Evolutionary conservation across 441 rosid genomes (phyloP).

Genomic region (Metrosideros polymorpha): DNA sequence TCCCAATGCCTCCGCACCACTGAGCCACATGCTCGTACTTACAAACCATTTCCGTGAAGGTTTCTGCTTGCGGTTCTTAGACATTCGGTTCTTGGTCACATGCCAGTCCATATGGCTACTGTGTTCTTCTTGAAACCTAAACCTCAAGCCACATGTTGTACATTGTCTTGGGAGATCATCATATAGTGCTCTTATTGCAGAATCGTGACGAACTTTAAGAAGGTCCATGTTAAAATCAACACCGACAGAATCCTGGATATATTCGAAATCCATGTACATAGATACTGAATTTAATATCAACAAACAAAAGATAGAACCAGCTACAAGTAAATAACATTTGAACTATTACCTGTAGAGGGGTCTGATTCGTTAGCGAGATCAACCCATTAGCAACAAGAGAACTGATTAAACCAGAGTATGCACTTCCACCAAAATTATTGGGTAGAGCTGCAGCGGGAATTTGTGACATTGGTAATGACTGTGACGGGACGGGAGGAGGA

Average conservation of each 20-base stretch:
- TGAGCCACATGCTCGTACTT: constrained; percentile 91
- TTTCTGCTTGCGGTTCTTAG: constrained; percentile 89
- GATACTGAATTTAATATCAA: constrained; percentile 8
- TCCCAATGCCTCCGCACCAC: constrained; percentile 97
- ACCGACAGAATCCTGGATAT: constrained; percentile 57
- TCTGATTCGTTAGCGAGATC: constrained; percentile 56
- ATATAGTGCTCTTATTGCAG: constrained; percentile 67
- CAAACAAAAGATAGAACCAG: not conserved
- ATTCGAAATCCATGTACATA: constrained; percentile 7
- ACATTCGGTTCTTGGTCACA: constrained; percentile 93
- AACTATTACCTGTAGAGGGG: constrained; percentile 53
- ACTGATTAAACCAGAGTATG: constrained; percentile 73
- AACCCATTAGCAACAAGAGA: constrained; percentile 93
- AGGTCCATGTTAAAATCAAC: constrained; percentile 75
- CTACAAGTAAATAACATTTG: not conserved
- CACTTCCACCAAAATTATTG: constrained; percentile 42
- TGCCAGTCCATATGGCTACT: constrained; percentile 99
- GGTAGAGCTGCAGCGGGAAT: constrained; percentile 30
- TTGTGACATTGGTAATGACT: constrained; percentile 34
- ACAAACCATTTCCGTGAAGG: constrained; percentile 98
- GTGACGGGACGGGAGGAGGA: constrained; percentile 34
- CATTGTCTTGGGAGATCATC: constrained; percentile 96
- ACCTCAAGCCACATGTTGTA: constrained; percentile 92
- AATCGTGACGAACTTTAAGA: constrained; percentile 73
- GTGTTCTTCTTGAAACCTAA: constrained; percentile 90